Base-by-base conservation (phyloP, 768 basidiomycete genomes). In the Lactarius sanguifluus region DNA sequence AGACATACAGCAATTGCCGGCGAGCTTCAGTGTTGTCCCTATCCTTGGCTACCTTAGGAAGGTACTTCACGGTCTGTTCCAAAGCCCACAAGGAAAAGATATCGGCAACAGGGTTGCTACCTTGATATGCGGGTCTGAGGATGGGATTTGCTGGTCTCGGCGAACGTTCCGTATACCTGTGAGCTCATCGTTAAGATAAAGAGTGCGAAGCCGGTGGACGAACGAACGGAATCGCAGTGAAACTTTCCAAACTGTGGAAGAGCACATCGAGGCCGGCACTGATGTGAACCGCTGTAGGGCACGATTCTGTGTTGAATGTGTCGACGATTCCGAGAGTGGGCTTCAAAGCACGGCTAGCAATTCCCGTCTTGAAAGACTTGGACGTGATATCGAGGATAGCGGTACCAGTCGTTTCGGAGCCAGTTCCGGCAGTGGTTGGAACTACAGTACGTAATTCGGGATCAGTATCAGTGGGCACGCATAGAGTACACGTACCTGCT, bases 51-150 rank as follows among this genome's bases (percentile, higher is more conserved):
- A 98, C 86, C 28, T 91, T 85, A 16, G 96, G 96, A 23, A 98
- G 84, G 72, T 93, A 88, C 75, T 92, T 86, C 54, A 98, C 89
- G 0, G 94, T 92, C 16, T 93, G 90, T 72, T 86, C 84, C 65
- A 98, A 80, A 2, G 96, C 96, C 96, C 96, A 98, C 63, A 90
- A 80, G 20, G 93, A 93, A 79, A 98, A 98, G 57, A 98, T 92
- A 73, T 98, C 96, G 2, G 95, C 94, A 57, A 98, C 90, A 5
- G 92, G 92, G 73, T 96, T 96, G 74, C 90, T 89, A 66, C 94
- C 94, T 76, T 96, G 94, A 73, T 96, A 97, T 5, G 94, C 90
- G 32, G 96, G 96, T 52, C 96, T 84, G 52, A 92, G 78, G 50
- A 95, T 89, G 3, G 96, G 96, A 77, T 98, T 97, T 10, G 85